A percentile compares a stretch with the other conserved stretches of the same genome.
phyloP scores from a whole-genome alignment of 192 early-diverging fungal species.

The Backusella luteola region DNA sequence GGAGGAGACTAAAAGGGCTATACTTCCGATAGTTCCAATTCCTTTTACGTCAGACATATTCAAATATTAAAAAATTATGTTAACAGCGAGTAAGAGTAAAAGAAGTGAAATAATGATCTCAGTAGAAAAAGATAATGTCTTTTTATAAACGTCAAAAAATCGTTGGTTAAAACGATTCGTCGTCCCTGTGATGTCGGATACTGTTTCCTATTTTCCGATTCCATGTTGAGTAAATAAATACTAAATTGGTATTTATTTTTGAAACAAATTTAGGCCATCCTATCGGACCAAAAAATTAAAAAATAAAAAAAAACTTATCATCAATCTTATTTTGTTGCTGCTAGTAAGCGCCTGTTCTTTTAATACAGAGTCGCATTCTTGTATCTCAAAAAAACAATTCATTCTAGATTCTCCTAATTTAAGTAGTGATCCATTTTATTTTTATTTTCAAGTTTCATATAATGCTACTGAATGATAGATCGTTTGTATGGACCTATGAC shows the following conservation, averaged over 20 bases:
- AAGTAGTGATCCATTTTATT: not conserved
- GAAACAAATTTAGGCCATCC: not conserved
- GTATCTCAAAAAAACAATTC: not conserved
- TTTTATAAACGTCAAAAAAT: constrained; percentile 3
- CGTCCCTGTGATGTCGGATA: not conserved
- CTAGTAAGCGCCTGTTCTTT: not conserved
- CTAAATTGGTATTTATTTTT: constrained; percentile 7
- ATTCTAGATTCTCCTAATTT: not conserved
- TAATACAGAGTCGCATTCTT: too few relatives aligned
- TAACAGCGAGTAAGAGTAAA: not conserved
- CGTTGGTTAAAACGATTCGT: not conserved
- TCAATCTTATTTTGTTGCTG: not conserved
- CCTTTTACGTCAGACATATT: constrained; percentile 10
- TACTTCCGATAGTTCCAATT: constrained; percentile 26
- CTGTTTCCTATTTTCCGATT: not conserved
- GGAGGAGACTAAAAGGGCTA: constrained; percentile 25
- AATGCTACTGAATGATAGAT: not conserved
- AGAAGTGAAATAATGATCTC: not conserved
- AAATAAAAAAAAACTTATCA: too few relatives aligned
- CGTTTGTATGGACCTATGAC: not conserved
- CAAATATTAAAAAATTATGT: not conserved
- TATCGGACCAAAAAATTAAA: not conserved
- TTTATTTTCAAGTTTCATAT: not conserved
- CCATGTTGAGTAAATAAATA: constrained; percentile 9
- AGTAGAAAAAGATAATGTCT: not conserved